Base-by-base conservation (phyloP, 2,329 filamentous ascomycete species). In the Myriosclerotinia curreyana region DNA sequence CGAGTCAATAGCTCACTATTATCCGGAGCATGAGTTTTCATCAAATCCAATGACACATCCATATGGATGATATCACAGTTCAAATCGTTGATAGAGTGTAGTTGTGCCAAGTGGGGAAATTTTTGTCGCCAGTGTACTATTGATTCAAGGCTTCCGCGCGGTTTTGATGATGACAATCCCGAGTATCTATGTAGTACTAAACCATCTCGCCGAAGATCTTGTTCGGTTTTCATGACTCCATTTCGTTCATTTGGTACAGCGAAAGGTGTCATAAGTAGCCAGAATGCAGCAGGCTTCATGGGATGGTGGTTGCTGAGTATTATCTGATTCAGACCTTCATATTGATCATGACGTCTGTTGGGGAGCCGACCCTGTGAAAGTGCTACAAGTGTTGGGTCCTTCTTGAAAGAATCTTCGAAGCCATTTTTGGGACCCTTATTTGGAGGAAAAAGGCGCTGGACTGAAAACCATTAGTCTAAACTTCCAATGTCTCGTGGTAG, bases 371-470 rank as follows among this genome's bases (percentile, higher is more conserved):
- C 71, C 60, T 86, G 80, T 11, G 84, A 81, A 42, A 88, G 79
- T 11, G 86, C 85, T 64, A 80, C 82, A 66, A 88, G 77, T n/a
- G 87, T 83, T 4, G 84, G 80, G 74, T 88, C 86, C 65, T 84
- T 82, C 75, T 87, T 87, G 78, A 88, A 85, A 9, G 84, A 86
- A 75, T 79, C 71, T 80, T 81, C 62, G 71, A 79, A 79, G 66
- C 85, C 81, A 70, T 81, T 83, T 73, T 84, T 82, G 60, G 82
- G 79, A 64, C 77, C 72, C 51, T 81, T 79, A 8, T 81, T 81
- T 48, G 79, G 79, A 9, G 79, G 78, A 70, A 88, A 87, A 67
- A 88, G 80, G 70, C 85, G 84, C 72, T 86, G 52, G 65, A 60
- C 72, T 74, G 42, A 44, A 25, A 14, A 51, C 12, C 44, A 22